Evolutionary conservation across 352 stramenopile species (phyloP).

Genomic region (Plasmopara viticola): DNA sequence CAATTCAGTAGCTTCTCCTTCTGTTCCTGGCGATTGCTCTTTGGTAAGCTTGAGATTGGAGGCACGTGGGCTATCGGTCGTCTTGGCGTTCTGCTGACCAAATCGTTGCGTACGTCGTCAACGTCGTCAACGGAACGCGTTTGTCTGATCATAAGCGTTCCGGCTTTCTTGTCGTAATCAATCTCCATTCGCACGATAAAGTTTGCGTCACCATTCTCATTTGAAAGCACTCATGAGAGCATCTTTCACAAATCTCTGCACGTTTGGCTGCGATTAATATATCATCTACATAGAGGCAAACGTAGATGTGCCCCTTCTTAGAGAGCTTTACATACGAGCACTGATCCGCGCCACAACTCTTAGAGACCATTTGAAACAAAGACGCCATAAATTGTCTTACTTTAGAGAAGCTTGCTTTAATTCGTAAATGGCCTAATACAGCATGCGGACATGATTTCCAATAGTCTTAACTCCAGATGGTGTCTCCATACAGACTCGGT

Average conservation of each 20-base stretch:
- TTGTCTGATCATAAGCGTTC: constrained; percentile 6
- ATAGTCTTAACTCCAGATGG: not conserved
- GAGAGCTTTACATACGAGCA: constrained; percentile 16
- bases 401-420: constrained; percentile 18
- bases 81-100: too few relatives aligned
- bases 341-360: constrained; percentile 13
- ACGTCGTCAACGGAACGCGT: constrained; percentile 16
- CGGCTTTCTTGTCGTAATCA: constrained; percentile 2
- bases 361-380: constrained; percentile 2
- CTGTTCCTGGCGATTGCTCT: too few relatives aligned
- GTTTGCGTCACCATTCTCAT: constrained; percentile 15
- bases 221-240: constrained; percentile 1
- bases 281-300: constrained; percentile 4
- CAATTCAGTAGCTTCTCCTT: too few relatives aligned
- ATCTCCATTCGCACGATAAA: constrained; percentile 24
- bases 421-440: constrained; percentile 16
- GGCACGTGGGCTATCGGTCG: too few relatives aligned
- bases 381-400: constrained; percentile 5
- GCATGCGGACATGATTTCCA: constrained; percentile 1
- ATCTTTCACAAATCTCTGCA: constrained; percentile 2
- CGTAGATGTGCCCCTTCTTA: constrained; percentile 6
- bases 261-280: constrained; percentile 2
- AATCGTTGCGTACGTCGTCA: constrained; percentile 1
- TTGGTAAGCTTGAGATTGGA: too few relatives aligned
- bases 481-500: constrained; percentile 15